phyloP scores from a whole-genome alignment of 306 rosid species.

The Quercus alba region DNA sequence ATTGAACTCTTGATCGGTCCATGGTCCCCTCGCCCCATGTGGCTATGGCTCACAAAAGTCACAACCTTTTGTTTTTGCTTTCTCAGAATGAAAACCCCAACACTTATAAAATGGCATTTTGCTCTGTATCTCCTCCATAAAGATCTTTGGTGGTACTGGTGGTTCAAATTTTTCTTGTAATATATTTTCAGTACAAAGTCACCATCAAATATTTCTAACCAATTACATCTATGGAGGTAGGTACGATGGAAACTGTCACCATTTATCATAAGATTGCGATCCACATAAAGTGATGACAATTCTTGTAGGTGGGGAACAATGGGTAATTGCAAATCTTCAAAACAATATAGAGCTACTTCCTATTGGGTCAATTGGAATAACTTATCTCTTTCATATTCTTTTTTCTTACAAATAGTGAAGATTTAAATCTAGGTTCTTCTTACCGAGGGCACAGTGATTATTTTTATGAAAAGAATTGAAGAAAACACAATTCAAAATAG shows the following conservation, averaged over 20 bases:
- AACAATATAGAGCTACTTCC: too few relatives aligned
- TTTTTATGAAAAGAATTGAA: too few relatives aligned
- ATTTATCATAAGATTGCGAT: background rate
- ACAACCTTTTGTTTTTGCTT: background rate
- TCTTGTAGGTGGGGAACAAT: too few relatives aligned
- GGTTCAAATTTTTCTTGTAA: background rate
- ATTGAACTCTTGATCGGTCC: background rate
- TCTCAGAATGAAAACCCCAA: background rate
- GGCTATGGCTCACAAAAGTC: constrained; percentile 5
- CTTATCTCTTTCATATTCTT: too few relatives aligned
- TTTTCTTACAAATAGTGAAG: too few relatives aligned
- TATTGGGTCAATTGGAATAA: too few relatives aligned
- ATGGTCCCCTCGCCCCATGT: constrained; percentile 30
- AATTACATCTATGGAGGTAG: background rate
- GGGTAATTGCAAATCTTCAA: too few relatives aligned
- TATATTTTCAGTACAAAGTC: constrained; percentile 12
- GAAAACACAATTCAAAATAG: too few relatives aligned
- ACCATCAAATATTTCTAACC: background rate
- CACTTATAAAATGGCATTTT: too few relatives aligned
- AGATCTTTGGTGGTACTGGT: background rate
- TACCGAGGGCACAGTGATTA: too few relatives aligned
- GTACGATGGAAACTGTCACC: background rate
- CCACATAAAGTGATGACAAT: too few relatives aligned
- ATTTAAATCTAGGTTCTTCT: too few relatives aligned
- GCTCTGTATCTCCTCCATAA: background rate